Evolutionary conservation across 164 flowering plant species (phyloP), one percentile per base, ranked within the genome.

Genomic region (Saururus chinensis): DNA sequence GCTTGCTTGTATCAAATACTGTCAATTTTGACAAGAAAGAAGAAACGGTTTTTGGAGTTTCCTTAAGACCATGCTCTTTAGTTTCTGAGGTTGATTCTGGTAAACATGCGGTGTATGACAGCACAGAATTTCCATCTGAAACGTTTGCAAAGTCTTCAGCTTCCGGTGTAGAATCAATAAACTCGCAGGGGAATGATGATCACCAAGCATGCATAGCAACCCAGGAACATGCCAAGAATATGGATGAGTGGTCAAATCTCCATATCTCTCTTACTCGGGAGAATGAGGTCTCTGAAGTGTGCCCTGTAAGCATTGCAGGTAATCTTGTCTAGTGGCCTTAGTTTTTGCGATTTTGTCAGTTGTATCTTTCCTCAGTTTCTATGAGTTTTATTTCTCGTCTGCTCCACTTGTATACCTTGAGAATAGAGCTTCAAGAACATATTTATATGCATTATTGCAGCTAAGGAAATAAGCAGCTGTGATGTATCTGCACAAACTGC

Each of bases 201-300:
- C 66, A 53, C 25, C 68, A 66, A 41, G 64, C 62, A 59, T 40
- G 59, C 17, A 60, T 56, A 53, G 62, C 49, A 21, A 23, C 64
- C 59, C 68, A 59, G 54, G 76, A 67, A 20, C 22, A 55, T 57
- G 60, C 67, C n/a, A 53, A 60, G 9, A 71, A 64, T 26, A 52
- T 57, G 55, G 74, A 68, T 51, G 41, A 4, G 24, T 40, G 24
- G 56, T 8, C 69, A 60, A 64, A 49, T 56, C 12, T 42, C 13
- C 45, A 22, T 68, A 73, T 57, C 51, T 58, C 68, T 51, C 55
- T 51, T 52, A 42, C 22, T 19, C 55, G 61, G 51, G 69, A 62
- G 62, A 68, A 51, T 51, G 66, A 58, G n/a, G 59, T 22, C 14
- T 59, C 16, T n/a, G 25, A 41, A 40, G 41, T 48, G 19, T 35